phyloP scores from a whole-genome alignment of 192 early-diverging fungal species.

The Oehlia diaphana region DNA sequence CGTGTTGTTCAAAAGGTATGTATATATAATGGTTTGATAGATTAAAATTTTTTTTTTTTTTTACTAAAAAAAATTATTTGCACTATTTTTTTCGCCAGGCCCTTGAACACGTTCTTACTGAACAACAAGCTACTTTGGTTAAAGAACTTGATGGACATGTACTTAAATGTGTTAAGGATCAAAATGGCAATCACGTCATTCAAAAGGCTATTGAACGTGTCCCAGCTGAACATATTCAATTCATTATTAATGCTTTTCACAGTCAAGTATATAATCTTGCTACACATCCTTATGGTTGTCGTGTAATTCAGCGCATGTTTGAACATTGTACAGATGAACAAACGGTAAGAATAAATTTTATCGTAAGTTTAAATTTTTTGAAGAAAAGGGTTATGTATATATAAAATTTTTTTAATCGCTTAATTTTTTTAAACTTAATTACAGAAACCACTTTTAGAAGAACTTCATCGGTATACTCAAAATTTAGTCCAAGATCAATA shows the following conservation, averaged over 20 bases:
- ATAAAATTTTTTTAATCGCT: background rate
- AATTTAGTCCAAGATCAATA: slow-evolving; percentile 98
- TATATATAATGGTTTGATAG: background rate
- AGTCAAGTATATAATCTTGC: slow-evolving; percentile 95
- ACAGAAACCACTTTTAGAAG: slow-evolving; percentile 83
- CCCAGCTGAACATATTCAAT: slow-evolving; percentile 87
- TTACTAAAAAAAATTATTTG: slow-evolving; percentile 9
- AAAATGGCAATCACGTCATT: slow-evolving; percentile 99
- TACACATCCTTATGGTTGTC: slow-evolving; percentile 98
- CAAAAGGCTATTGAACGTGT: slow-evolving; percentile 99
- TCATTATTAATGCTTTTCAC: slow-evolving; percentile 97
- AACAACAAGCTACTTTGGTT: slow-evolving; percentile 90
- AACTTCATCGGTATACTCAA: slow-evolving; percentile 89
- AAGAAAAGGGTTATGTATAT: too few species aligned
- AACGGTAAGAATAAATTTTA: slow-evolving; percentile 47
- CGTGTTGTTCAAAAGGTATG: slow-evolving; percentile 93
- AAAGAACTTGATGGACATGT: slow-evolving; percentile 94
- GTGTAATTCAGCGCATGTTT: slow-evolving; percentile 99
- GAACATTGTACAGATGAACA: slow-evolving; percentile 95
- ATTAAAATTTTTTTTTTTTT: background rate
- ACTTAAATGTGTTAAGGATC: slow-evolving; percentile 98
- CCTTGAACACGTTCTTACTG: slow-evolving; percentile 87
- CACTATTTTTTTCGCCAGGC: slow-evolving; percentile 44
- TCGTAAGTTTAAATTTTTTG: background rate
- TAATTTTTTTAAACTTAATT: background rate